Evolutionary conservation across 345 rosid genomes (phyloP).

Genomic region (Ceriops tagal): DNA sequence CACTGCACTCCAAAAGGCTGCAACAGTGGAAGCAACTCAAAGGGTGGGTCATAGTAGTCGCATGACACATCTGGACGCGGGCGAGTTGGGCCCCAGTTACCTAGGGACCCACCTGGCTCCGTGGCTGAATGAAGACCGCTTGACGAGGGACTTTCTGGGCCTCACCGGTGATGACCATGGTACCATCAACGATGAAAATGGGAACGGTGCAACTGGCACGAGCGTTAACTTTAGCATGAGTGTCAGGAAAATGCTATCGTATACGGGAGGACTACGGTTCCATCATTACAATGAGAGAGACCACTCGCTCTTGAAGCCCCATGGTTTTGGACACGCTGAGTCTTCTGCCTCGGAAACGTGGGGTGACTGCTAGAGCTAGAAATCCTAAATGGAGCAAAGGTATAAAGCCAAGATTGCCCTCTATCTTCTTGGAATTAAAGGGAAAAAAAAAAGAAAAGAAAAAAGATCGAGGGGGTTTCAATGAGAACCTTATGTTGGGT

Average conservation of each 20-base stretch:
- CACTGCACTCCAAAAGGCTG: conserved; percentile 90
- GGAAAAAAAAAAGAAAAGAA: neutral
- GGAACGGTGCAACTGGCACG: conserved; percentile 8
- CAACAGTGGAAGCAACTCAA: conserved; percentile 44
- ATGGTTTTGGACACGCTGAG: conserved; percentile 46
- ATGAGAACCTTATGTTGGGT: neutral
- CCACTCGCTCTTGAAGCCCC: conserved; percentile 41
- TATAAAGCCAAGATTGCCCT: conserved; percentile 7
- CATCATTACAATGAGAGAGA: conserved; percentile 44
- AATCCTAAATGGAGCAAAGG: neutral
- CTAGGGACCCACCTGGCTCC: conserved; percentile 32
- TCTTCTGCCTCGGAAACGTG: conserved; percentile 39
- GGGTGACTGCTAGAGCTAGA: conserved; percentile 31
- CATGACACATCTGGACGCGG: conserved; percentile 33
- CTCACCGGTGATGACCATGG: conserved; percentile 36
- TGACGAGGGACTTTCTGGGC: conserved; percentile 82
- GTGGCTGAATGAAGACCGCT: conserved; percentile 62
- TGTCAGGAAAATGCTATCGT: conserved; percentile 43
- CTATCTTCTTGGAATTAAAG: neutral
- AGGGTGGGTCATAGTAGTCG: conserved; percentile 30
- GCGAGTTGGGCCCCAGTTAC: conserved; percentile 28
- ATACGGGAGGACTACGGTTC: conserved; percentile 45
- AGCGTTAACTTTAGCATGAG: conserved; percentile 40
- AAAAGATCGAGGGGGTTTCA: neutral
- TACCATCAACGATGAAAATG: conserved; percentile 12